These are phyloP conservation scores for Pythium dissotocum DNA, from an alignment of 352 stramenopile species.

Conservation along the genomic window DNA sequence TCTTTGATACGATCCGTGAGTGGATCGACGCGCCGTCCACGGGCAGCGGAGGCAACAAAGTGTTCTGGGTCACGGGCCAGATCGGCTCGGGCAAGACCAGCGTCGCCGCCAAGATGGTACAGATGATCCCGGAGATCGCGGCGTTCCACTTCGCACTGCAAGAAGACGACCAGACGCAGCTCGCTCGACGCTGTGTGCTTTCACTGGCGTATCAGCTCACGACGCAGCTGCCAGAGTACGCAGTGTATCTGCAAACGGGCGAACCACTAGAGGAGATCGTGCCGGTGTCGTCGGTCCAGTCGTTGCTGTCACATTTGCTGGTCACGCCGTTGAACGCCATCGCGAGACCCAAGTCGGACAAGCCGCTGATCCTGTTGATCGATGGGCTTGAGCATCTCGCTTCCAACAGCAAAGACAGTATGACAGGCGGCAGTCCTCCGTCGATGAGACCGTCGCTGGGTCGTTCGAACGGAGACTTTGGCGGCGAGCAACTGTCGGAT, in stretches of 20 bases:
- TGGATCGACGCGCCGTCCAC: constrained; percentile 42
- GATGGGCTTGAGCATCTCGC: constrained; percentile 66
- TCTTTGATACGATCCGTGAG: constrained; percentile 46
- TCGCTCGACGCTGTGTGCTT: constrained; percentile 56
- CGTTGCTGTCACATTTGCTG: constrained; percentile 52
- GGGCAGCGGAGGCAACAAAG: constrained; percentile 26
- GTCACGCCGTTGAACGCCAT: constrained; percentile 70
- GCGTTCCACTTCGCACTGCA: constrained; percentile 75
- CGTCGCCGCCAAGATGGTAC: constrained; percentile 62
- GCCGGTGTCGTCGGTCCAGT: constrained; percentile 62
- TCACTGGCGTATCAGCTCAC: constrained; percentile 76
- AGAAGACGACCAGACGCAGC: constrained; percentile 81
- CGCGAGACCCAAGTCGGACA: constrained; percentile 45
- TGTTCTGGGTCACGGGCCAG: constrained; percentile 75
- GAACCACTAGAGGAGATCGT: constrained; percentile 76
- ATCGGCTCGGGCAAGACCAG: constrained; percentile 74
- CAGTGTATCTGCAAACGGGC: constrained; percentile 62
- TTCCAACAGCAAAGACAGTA: constrained; percentile 16
- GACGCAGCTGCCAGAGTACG: constrained; percentile 71
- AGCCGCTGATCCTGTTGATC: constrained; percentile 59
- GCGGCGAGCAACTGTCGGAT: constrained; percentile 18
- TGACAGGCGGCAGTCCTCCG: not conserved
- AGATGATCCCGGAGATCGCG: constrained; percentile 64
- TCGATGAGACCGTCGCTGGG: constrained; percentile 19
- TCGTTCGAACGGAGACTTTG: not conserved